Conservation (phyloP, 2,329 filamentous ascomycete genomes). For the Arachnomyces sp. region DNA sequence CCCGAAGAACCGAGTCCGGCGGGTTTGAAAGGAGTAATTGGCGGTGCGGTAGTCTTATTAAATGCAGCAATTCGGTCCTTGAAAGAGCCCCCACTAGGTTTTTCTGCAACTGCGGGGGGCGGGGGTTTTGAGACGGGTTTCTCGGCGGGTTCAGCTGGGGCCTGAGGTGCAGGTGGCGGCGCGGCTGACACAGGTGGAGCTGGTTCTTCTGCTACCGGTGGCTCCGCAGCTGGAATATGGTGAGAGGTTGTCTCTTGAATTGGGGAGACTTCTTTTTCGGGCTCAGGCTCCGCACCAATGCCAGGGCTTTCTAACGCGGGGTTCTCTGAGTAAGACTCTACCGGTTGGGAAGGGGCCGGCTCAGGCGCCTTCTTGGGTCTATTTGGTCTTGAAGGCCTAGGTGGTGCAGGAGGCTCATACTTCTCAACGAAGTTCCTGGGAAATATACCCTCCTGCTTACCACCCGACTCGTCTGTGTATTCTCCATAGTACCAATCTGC, state of each 20-base stretch:
- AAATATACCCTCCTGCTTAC: conserved; percentile 77
- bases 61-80: conserved; percentile 95
- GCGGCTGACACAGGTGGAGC: conserved; percentile 20
- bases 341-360: conserved; percentile 24
- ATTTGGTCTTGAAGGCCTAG: conserved; percentile 65
- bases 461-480: conserved; percentile 69
- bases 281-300: conserved; percentile 28
- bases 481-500: conserved; percentile 89
- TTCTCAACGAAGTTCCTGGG: conserved; percentile 96
- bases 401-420: conserved; percentile 84
- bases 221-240: conserved; percentile 16
- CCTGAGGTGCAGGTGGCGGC: conserved; percentile 23
- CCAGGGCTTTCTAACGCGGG: conserved; percentile 26
- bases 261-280: conserved; percentile 26
- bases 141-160: conserved; percentile 33
- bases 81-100: conserved; percentile 71
- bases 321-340: no score
- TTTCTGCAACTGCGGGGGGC: conserved; percentile 60
- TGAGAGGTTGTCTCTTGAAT: conserved; percentile 11
- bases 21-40: conserved; percentile 84
- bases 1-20: conserved; percentile 51
- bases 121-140: conserved; percentile 51
- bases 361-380: conserved; percentile 60
- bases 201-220: conserved; percentile 18
- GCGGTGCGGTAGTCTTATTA: conserved; percentile 80